Conservation (phyloP, 108 stramenopile genomes). For the Skeletonema costatum region DNA sequence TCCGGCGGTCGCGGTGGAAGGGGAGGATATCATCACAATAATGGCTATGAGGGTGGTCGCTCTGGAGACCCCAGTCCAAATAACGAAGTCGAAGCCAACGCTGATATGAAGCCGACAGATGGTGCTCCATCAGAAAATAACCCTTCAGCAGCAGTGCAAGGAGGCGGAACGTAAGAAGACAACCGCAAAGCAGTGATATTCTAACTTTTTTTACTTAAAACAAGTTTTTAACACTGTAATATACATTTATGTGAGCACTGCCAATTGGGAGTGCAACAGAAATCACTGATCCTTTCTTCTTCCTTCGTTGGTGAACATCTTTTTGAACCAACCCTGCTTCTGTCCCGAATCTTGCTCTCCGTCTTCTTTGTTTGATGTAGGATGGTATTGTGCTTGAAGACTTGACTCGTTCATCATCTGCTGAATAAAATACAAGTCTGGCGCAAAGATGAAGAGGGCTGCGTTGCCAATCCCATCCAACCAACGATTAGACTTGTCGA, state of each 20-base stretch:
- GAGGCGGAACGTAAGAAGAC: background rate
- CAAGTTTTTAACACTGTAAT: background rate
- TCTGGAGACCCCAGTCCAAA: background rate
- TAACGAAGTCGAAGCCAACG: background rate
- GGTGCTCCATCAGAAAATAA: background rate
- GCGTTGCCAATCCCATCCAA: background rate
- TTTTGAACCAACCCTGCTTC: background rate
- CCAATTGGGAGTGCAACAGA: background rate
- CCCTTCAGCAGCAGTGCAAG: background rate
- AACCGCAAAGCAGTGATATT: background rate
- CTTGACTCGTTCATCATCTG: background rate
- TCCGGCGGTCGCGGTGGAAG: conserved; percentile 11
- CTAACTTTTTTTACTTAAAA: background rate
- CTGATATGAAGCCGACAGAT: background rate
- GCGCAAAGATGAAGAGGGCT: background rate
- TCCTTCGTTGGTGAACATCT: background rate
- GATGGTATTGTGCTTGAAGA: background rate
- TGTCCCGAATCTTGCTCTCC: background rate
- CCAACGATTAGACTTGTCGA: background rate
- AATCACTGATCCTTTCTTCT: background rate
- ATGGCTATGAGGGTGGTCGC: conserved; percentile 1
- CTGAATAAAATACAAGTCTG: background rate
- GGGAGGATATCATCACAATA: conserved; percentile 1
- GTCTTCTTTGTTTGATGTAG: background rate
- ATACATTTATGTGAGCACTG: background rate